Evolutionary conservation across 164 flowering plant genomes (phyloP), one percentile per base, ranked within the genome.

Genomic region (Paratinospora sagittata): DNA sequence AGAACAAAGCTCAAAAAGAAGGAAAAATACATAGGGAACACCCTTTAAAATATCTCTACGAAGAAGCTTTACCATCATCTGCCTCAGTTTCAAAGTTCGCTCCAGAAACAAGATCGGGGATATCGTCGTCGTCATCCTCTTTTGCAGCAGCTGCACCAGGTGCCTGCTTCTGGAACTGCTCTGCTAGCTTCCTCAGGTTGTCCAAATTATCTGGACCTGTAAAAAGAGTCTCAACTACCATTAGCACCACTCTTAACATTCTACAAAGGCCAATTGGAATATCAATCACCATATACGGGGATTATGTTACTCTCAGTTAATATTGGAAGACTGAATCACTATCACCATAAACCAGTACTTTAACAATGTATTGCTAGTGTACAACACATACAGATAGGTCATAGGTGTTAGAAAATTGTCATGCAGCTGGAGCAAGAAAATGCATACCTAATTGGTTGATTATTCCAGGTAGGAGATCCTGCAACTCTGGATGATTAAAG

Each of bases 181-280:
- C 92, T 0, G 92, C 88, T 33, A 88, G 80, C 79, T 80, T 80
- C 81, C 85, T 85, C 80, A 88, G 75, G 74, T 86, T 85, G 77
- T 86, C 92, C 82, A 86, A 71, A 79, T 88, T 88, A 79, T 88
- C 92, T 14, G 90, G 88, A 8, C 92, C 88, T 87, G 83, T 34
- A 52, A 64, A 71, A 7, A 2, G n/a, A n/a, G 19, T 17, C 58
- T 17, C 58, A 17, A n/a, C 10, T 16, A 55, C 23, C 61, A 7
- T 55, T 55, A 21, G 19, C 24, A n/a, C 0, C 24, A 30, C 61
- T 21, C n/a, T n/a, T n/a, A n/a, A n/a, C n/a, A n/a, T n/a, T n/a
- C n/a, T 52, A 10, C 58, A 16, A 16, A 52, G 19, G 58, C 19
- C 0, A 14, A 19, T 6, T 55, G 23, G 3, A 55, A 21, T 19